These are phyloP conservation scores for Artemisia tridentata DNA, from an alignment of 129 eudicot species.

Conservation along the genomic window DNA sequence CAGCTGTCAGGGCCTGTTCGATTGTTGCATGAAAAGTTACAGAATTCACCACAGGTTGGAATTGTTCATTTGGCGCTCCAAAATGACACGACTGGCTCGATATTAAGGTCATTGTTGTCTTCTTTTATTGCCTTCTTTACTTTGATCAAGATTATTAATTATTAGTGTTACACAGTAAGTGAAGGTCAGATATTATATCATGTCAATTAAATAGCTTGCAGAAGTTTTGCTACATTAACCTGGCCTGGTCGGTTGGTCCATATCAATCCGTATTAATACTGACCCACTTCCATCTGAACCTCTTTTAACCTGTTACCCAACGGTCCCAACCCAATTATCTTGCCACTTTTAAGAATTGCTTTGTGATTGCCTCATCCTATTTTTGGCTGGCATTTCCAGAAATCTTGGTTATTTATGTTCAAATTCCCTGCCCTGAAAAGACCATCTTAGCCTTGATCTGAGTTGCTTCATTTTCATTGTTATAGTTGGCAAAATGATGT, in stretches of 20 bases:
- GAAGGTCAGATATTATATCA: neutral
- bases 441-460: slow-evolving; percentile 18
- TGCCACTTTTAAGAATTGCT: neutral
- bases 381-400: slow-evolving; percentile 2
- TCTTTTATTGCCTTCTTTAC: slow-evolving; percentile 15
- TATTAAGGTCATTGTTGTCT: slow-evolving; percentile 59
- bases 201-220: no score
- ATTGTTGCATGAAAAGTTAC: slow-evolving; percentile 66
- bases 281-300: no score
- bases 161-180: neutral
- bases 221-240: no score
- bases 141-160: neutral
- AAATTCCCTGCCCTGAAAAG: neutral
- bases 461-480: slow-evolving; percentile 21
- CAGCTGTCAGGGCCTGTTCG: slow-evolving; percentile 67
- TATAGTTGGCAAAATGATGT: slow-evolving; percentile 98
- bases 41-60: slow-evolving; percentile 88
- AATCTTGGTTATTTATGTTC: neutral
- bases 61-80: slow-evolving; percentile 85
- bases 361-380: neutral
- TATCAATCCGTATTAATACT: no score
- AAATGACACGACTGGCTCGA: slow-evolving; percentile 76
- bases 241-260: no score
- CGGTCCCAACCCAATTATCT: no score
- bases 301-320: no score